These are phyloP conservation scores for Vigna angularis DNA, from an alignment of 306 rosid species.

Conservation along the genomic window DNA sequence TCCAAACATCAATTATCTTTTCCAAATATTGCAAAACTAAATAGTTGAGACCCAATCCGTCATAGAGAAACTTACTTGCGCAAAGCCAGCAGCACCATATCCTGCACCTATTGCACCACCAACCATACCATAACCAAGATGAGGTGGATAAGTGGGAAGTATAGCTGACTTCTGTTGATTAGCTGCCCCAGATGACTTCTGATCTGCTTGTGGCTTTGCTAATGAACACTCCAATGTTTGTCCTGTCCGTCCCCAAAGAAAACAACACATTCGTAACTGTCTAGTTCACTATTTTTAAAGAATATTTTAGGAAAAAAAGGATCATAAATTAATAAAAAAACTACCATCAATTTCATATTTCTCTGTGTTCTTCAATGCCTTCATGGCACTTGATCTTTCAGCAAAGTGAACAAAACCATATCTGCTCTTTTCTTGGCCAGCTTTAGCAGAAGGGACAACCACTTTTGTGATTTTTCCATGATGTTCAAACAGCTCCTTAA, in stretches of 20 bases:
- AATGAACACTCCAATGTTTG: slow-evolving; percentile 75
- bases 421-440: slow-evolving; percentile 73
- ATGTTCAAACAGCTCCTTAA: slow-evolving; percentile 60
- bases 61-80: slow-evolving; percentile 61
- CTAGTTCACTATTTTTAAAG: not conserved
- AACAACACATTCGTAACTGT: slow-evolving; percentile 16
- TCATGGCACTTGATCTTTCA: slow-evolving; percentile 74
- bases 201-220: slow-evolving; percentile 76
- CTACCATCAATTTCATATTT: slow-evolving; percentile 76
- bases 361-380: slow-evolving; percentile 68
- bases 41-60: not conserved
- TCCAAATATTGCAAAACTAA: not conserved
- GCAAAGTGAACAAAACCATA: slow-evolving; percentile 79
- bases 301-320: slow-evolving; percentile 10
- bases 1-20: not conserved
- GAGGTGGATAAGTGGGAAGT: slow-evolving; percentile 67
- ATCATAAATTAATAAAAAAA: slow-evolving; percentile 11
- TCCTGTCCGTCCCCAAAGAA: slow-evolving; percentile 53
- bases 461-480: slow-evolving; percentile 81
- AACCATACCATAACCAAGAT: slow-evolving; percentile 61
- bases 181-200: slow-evolving; percentile 56
- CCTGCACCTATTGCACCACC: slow-evolving; percentile 68
- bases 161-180: slow-evolving; percentile 49
- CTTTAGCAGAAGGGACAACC: slow-evolving; percentile 74
- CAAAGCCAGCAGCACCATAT: slow-evolving; percentile 64